Percentiles rank a stretch among this genome's conserved stretches.
Evolutionary conservation across 164 flowering plant species (phyloP).

Genomic region (Annona cherimola): DNA sequence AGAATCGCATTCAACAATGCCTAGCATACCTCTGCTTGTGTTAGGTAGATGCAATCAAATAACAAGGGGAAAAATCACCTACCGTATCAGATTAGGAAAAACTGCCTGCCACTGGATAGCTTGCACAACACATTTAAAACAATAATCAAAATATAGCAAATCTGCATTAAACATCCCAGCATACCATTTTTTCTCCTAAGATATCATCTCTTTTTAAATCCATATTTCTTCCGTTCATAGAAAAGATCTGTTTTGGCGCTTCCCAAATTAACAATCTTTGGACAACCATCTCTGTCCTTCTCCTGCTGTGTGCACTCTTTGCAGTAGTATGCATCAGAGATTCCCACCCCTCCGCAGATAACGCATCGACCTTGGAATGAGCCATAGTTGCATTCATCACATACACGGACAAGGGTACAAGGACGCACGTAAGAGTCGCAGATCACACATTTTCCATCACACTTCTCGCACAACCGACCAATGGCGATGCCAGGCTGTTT

Average conservation of each 20-base stretch:
- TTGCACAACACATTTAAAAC: too few species aligned
- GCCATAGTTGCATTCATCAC: constrained; percentile 89
- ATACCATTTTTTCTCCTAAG: too few species aligned
- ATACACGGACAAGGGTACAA: constrained; percentile 70
- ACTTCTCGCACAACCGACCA: constrained; percentile 60
- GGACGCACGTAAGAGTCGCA: constrained; percentile 71
- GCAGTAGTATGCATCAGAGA: constrained; percentile 89
- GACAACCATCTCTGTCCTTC: constrained; percentile 82
- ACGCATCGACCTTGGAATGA: constrained; percentile 77
- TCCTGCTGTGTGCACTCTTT: constrained; percentile 91
- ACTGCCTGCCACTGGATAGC: too few species aligned
- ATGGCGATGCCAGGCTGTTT: constrained; percentile 70
- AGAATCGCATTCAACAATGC: too few species aligned
- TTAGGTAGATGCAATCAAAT: too few species aligned
- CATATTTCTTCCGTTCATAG: constrained; percentile 83
- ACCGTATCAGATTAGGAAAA: too few species aligned
- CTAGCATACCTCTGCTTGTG: too few species aligned
- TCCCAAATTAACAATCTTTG: constrained; percentile 81
- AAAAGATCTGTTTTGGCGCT: constrained; percentile 85
- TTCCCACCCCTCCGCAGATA: constrained; percentile 87
- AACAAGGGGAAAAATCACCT: too few species aligned
- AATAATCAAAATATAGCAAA: too few species aligned
- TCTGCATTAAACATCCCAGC: too few species aligned
- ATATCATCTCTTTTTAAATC: constrained; percentile 70
- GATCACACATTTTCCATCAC: constrained; percentile 63